These are phyloP conservation scores for Pancytospora philotis DNA, from an alignment of 371 early-diverging fungal species.

Conservation along the genomic window DNA sequence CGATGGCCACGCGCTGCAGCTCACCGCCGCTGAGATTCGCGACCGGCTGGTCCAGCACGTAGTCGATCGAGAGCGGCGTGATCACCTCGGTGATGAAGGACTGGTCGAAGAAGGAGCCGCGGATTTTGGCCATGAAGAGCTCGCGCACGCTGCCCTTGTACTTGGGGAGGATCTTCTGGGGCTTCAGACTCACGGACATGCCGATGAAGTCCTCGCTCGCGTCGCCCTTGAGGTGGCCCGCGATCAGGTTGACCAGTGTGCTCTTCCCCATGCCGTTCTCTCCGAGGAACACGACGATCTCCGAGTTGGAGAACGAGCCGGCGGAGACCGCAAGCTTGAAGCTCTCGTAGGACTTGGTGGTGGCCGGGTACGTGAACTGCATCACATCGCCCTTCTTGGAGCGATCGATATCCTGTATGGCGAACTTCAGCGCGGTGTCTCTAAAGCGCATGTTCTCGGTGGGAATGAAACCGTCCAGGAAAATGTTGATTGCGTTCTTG, in stretches of 20 bases:
- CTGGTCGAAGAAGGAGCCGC: conserved; percentile 75
- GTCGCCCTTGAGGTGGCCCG: conserved; percentile 70
- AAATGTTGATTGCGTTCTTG: conserved; percentile 97
- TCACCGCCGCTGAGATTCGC: conserved; percentile 91
- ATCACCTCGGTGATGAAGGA: conserved; percentile 92
- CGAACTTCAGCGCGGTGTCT: conserved; percentile 84
- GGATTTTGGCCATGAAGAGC: conserved; percentile 83
- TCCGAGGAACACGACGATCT: conserved; percentile 96
- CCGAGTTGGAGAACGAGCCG: conserved; percentile 85
- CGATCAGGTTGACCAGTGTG: conserved; percentile 86
- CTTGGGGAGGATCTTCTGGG: conserved; percentile 94
- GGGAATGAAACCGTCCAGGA: conserved; percentile 91
- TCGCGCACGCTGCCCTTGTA: conserved; percentile 79
- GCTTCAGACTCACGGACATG: conserved; percentile 80
- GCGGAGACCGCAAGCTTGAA: conserved; percentile 72
- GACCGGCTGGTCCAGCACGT: conserved; percentile 78
- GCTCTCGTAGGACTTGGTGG: conserved; percentile 61
- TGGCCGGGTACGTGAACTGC: conserved; percentile 25
- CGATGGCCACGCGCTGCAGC: conserved; percentile 95
- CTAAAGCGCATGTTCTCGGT: conserved; percentile 99
- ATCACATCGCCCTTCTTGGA: conserved; percentile 60
- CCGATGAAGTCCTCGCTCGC: conserved; percentile 67
- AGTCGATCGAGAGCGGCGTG: conserved; percentile 83
- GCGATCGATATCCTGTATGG: conserved; percentile 74
- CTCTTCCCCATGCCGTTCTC: conserved; percentile 99